phyloP scores from a whole-genome alignment of 2,329 filamentous ascomycete genomes.

The Xylariaceae sp. region DNA sequence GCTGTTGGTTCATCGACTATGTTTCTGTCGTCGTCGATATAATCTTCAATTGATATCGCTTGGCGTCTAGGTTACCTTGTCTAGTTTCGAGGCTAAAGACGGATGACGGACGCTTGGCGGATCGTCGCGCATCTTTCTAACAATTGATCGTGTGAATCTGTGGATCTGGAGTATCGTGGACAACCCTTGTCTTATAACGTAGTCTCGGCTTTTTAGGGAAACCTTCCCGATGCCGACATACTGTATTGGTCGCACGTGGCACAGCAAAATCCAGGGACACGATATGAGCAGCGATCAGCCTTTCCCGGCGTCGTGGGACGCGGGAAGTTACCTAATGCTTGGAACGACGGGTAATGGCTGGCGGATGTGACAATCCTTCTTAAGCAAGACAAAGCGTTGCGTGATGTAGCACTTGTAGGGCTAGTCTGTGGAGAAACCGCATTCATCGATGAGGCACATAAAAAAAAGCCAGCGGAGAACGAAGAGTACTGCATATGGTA shows the following conservation, averaged over 20 bases:
- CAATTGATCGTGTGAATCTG: constrained; percentile 3
- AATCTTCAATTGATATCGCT: constrained; percentile 5
- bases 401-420: constrained; percentile 17
- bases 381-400: background rate
- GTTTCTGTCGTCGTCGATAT: constrained; percentile 2
- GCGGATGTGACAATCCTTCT: constrained; percentile 12
- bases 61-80: background rate
- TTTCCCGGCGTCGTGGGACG: background rate
- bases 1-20: background rate
- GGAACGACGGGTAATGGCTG: background rate
- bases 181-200: constrained; percentile 1
- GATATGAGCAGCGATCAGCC: background rate
- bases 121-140: constrained; percentile 12
- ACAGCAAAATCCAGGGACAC: background rate
- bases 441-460: background rate
- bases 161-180: constrained; percentile 1
- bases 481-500: too few relatives aligned
- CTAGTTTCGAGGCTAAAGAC: background rate
- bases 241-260: background rate
- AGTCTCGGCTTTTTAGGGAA: background rate
- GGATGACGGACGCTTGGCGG: background rate
- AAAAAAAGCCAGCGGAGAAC: too few relatives aligned
- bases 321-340: background rate
- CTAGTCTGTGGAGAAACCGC: constrained; percentile 19
- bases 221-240: background rate